Evolutionary conservation across 305 asterid species (phyloP), one percentile per base, ranked within the genome.

Genomic region (Fraxinus xanthoxyloides): DNA sequence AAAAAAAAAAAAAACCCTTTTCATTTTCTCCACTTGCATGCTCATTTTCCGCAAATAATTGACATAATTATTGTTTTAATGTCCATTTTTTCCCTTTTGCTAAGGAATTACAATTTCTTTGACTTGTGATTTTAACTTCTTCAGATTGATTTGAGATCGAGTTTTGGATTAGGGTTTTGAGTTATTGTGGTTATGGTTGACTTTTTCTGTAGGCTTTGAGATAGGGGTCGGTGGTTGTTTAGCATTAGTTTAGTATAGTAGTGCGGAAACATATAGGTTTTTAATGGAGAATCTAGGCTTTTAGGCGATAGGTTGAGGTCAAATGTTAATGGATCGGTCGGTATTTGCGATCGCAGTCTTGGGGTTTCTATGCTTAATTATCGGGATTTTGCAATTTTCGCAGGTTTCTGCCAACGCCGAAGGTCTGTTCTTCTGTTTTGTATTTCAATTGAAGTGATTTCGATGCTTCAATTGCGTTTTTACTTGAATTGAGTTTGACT

Each of bases 341-440:
- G 78, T 86, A 85, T 65, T 84, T 72, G 79, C 85, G 93, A 90
- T 92, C 90, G 85, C 83, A 76, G 80, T 48, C 78, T 82, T 82
- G 48, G 79, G 83, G 51, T 65, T 84, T 23, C 81, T 91, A 72
- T 89, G 82, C 87, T 85, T 90, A 54, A 26, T 89, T 84, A 84
- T 91, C 82, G 77, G 89, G 79, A 78, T 90, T 78, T 85, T 83
- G 5, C 77, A 90, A 84, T 74, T 89, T 46, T 86, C 81, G 36
- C 87, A 76, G 79, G 94, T 89, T 77, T 87, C 89, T 63, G 83
- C 88, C 48, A 94, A 94, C 82, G 92, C 86, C 46, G 98, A 94
- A 94, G 97, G 98, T 94, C 36, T 19, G 87, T 75, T 78, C 6
- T 75, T 76, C 79, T 80, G 12, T 67, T 77, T 79, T 59, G 8